A percentile compares a stretch with the other conserved stretches of the same genome.
Conservation (phyloP, 345 rosid genomes). For the Gossypium stocksii region DNA sequence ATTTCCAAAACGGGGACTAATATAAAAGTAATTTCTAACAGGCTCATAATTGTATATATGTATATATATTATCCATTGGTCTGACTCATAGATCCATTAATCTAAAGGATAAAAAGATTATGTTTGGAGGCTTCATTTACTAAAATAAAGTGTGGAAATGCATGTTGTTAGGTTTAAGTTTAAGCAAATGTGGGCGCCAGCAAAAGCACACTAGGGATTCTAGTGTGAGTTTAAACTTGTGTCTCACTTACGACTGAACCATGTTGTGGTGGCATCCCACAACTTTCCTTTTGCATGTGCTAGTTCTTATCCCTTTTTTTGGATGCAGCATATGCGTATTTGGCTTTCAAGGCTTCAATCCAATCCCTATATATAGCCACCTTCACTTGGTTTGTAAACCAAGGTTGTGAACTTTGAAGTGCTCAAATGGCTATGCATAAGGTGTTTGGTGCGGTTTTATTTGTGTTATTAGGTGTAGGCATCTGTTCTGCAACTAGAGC, state of each 20-base stretch:
- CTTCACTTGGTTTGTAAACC: constrained; percentile 3
- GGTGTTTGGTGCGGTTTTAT: constrained; percentile 18
- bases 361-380: constrained; percentile 32
- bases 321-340: not conserved
- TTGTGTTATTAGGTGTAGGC: constrained; percentile 32
- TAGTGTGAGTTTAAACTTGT: not conserved
- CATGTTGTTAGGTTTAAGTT: not conserved
- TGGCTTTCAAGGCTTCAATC: not conserved
- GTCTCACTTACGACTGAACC: not conserved
- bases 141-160: not conserved
- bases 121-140: not conserved
- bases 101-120: not conserved
- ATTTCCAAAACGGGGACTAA: no score
- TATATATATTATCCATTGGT: not conserved
- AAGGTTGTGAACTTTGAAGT: not conserved
- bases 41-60: not conserved
- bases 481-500: constrained; percentile 36
- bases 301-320: not conserved
- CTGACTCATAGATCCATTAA: constrained; percentile 12
- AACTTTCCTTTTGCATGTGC: constrained; percentile 18
- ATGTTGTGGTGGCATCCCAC: not conserved
- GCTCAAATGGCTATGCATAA: constrained; percentile 27
- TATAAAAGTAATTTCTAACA: no score
- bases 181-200: not conserved
- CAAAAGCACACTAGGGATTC: constrained; percentile 5